These are phyloP conservation scores for Cucurbita maxima DNA, from an alignment of 306 rosid genomes.

Conservation along the genomic window DNA sequence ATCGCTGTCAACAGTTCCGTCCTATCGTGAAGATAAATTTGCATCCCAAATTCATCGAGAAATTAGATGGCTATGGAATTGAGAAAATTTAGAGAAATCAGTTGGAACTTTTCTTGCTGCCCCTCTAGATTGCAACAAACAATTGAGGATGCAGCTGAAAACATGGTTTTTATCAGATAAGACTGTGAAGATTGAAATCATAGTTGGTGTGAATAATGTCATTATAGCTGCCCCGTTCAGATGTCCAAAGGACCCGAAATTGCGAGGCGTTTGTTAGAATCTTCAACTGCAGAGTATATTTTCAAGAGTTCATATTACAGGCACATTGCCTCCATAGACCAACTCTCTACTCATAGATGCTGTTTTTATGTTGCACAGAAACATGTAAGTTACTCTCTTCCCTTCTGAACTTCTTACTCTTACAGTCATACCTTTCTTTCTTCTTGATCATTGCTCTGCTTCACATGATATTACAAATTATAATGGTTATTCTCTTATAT, in stretches of 20 bases:
- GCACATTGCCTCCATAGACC: constrained; percentile 38
- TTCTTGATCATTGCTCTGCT: background rate
- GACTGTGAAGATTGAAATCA: background rate
- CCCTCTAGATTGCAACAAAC: constrained; percentile 11
- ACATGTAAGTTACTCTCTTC: constrained; percentile 11
- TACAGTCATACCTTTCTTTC: background rate
- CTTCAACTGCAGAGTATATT: constrained; percentile 13
- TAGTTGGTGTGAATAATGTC: background rate
- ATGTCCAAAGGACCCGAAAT: constrained; percentile 35
- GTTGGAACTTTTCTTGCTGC: constrained; percentile 21
- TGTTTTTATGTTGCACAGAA: constrained; percentile 29
- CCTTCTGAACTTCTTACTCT: constrained; percentile 7
- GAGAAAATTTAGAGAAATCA: constrained; percentile 28
- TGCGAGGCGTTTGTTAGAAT: constrained; percentile 25
- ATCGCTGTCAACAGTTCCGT: constrained; percentile 16
- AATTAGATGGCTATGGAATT: constrained; percentile 57
- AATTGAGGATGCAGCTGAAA: constrained; percentile 16
- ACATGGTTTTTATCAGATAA: background rate
- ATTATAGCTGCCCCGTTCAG: constrained; percentile 36
- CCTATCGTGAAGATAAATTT: constrained; percentile 24
- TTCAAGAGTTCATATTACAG: constrained; percentile 20
- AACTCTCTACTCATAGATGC: constrained; percentile 68
- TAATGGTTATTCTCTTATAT: background rate
- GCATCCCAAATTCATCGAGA: constrained; percentile 42
- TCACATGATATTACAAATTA: background rate